Conservation (phyloP, 805 yeast genomes). For the Gaillardinia entomophila region DNA sequence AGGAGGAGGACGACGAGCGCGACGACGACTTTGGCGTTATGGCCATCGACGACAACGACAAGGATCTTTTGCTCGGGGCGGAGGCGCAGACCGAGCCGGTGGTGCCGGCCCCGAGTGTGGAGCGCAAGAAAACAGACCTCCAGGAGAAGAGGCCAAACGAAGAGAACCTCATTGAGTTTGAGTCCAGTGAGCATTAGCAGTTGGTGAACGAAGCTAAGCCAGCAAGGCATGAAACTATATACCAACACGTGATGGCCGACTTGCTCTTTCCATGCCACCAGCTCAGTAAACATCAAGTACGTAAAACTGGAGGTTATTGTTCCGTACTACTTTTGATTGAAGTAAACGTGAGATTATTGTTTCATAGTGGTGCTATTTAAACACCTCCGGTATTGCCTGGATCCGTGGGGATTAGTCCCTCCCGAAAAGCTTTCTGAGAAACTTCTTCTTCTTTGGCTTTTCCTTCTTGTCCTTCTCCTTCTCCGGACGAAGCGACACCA, state of each 20-base stretch:
- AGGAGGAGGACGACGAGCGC: conserved; percentile 40
- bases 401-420: conserved; percentile 9
- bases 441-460: conserved; percentile 16
- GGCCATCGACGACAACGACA: conserved; percentile 37
- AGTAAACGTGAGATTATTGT: too few relatives aligned
- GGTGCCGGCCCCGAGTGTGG: conserved; percentile 7
- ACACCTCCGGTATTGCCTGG: too few relatives aligned
- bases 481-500: background rate
- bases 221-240: too few relatives aligned
- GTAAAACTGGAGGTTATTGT: too few relatives aligned
- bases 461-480: conserved; percentile 1
- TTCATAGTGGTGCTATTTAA: too few relatives aligned
- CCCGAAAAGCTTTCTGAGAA: conserved; percentile 37
- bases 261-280: too few relatives aligned
- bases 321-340: too few relatives aligned
- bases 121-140: conserved; percentile 3
- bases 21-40: conserved; percentile 41
- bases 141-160: conserved; percentile 2
- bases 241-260: too few relatives aligned
- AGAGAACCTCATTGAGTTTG: conserved; percentile 45
- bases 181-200: too few relatives aligned
- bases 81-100: conserved; percentile 36
- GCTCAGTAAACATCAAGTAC: too few relatives aligned
- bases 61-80: conserved; percentile 44
- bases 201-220: too few relatives aligned